A percentile compares a stretch with the other conserved stretches of the same genome.
These are phyloP conservation scores for Leccinum fallax DNA, from an alignment of 1,284 basidiomycete genomes.

Conservation along the genomic window DNA sequence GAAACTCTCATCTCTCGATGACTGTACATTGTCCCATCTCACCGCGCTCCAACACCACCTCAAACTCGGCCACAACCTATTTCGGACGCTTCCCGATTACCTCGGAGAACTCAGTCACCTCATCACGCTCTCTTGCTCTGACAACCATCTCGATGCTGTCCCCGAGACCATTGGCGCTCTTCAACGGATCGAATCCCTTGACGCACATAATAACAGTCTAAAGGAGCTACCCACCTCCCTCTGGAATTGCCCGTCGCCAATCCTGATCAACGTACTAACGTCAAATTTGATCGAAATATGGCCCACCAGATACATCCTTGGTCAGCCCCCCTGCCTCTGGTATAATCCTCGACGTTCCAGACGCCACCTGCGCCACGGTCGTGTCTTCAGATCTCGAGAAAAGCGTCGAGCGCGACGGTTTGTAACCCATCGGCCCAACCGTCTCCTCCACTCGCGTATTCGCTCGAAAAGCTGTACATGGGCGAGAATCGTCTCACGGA, in stretches of 20 bases:
- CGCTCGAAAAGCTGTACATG: too few relatives aligned
- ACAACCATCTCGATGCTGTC: slow-evolving; percentile 83
- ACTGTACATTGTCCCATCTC: slow-evolving; percentile 71
- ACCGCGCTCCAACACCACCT: slow-evolving; percentile 70
- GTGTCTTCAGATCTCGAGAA: slow-evolving; percentile 27
- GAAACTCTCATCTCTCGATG: slow-evolving; percentile 87
- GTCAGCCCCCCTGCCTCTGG: slow-evolving; percentile 14
- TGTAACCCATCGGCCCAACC: not conserved
- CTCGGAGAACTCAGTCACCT: slow-evolving; percentile 77
- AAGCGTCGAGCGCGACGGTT: slow-evolving; percentile 29
- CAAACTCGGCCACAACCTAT: slow-evolving; percentile 85
- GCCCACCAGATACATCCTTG: slow-evolving; percentile 47
- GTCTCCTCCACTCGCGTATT: too few relatives aligned
- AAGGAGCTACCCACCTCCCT: slow-evolving; percentile 74
- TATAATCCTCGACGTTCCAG: slow-evolving; percentile 23
- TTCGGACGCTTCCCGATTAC: slow-evolving; percentile 83
- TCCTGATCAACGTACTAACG: slow-evolving; percentile 76
- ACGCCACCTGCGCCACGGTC: slow-evolving; percentile 17
- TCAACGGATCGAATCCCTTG: slow-evolving; percentile 73
- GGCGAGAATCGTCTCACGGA: slow-evolving; percentile 59
- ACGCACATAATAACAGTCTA: slow-evolving; percentile 93
- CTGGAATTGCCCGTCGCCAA: slow-evolving; percentile 84
- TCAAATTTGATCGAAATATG: slow-evolving; percentile 85
- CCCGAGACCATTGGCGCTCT: slow-evolving; percentile 82
- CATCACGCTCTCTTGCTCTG: slow-evolving; percentile 80